Evolutionary conservation across 306 rosid species (phyloP), one percentile per base, ranked within the genome.

Genomic region (Carpinus viminea): DNA sequence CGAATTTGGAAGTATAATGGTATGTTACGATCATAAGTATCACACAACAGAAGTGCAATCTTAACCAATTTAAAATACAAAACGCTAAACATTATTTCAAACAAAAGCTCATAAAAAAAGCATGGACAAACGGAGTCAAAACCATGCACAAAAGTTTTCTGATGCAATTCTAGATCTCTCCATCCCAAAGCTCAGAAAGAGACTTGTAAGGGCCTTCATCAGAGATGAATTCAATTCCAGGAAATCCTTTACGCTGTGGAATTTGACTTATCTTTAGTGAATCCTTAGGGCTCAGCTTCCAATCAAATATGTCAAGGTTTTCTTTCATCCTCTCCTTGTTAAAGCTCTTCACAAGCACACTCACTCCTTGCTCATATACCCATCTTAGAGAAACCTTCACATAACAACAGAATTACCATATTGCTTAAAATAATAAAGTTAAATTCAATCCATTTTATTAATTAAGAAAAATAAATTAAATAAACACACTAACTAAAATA

Each of bases 341-440:
- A 47, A 68, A 65, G 78, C 85, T 82, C 78, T 81, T 81, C 46
- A 50, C 76, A 16, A 81, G 51, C 43, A 81, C 31, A 41, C 74
- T 76, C 51, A 76, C 85, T 9, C 78, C 78, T 81, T 81, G 84
- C 70, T 81, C 78, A 54, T 70, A 70, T 12, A 54, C 64, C 81
- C 81, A 81, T 26, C 86, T 74, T 48, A 82, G 26, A 66, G 79
- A 77, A 45, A 82, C 51, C 85, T 79, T 66, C 12, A 45, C 54
- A 70, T 3, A 41, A 34, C 28, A 38, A 17, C 0, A 41, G 50
- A 17, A 34, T 36, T 3, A 68, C 64, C 26, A 12, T 20, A 18
- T 41, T 41, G 12, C 47, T 3, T n/a, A 41, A 68, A 41, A 68
- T 41, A 41, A 17, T 36, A 18, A 41, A 41, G 45, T 41, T 41